These are phyloP conservation scores for Anacardium occidentale DNA, from an alignment of 345 rosid species.

Conservation along the genomic window DNA sequence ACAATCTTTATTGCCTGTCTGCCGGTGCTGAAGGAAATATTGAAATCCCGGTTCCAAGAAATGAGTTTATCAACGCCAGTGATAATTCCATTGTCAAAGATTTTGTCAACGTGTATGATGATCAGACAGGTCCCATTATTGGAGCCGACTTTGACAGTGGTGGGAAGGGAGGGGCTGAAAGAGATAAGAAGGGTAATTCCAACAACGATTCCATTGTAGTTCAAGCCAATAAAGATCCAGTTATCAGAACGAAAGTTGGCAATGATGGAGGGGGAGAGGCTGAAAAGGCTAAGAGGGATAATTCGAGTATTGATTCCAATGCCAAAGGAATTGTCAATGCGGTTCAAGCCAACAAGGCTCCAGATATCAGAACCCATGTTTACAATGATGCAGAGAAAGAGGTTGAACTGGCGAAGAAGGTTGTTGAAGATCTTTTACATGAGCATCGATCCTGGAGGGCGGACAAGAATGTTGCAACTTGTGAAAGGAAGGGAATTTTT, in stretches of 20 bases:
- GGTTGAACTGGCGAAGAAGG: conserved; percentile 40
- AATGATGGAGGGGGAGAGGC: conserved; percentile 25
- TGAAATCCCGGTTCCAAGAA: conserved; percentile 36
- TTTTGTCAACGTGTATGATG: conserved; percentile 14
- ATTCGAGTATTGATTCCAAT: conserved; percentile 9
- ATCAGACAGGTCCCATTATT: background rate
- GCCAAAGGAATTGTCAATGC: conserved; percentile 21
- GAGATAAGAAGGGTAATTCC: conserved; percentile 21
- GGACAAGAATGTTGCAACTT: conserved; percentile 16
- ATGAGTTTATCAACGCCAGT: conserved; percentile 10
- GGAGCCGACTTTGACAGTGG: conserved; percentile 1
- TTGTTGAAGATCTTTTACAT: conserved; percentile 41
- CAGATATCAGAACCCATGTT: conserved; percentile 6
- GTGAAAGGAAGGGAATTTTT: conserved; percentile 58
- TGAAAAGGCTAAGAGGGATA: conserved; percentile 37
- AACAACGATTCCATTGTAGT: conserved; percentile 14
- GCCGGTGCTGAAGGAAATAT: conserved; percentile 66
- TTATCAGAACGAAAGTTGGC: conserved; percentile 3
- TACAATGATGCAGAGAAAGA: conserved; percentile 22
- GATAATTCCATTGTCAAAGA: conserved; percentile 18
- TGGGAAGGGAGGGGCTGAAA: conserved; percentile 33
- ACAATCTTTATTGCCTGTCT: conserved; percentile 73
- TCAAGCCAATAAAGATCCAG: conserved; percentile 9
- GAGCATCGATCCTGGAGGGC: conserved; percentile 66
- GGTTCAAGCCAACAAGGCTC: conserved; percentile 16